Evolutionary conservation across 2,329 filamentous ascomycete species (phyloP), one percentile per base, ranked within the genome.

Genomic region (Cytospora piceae): DNA sequence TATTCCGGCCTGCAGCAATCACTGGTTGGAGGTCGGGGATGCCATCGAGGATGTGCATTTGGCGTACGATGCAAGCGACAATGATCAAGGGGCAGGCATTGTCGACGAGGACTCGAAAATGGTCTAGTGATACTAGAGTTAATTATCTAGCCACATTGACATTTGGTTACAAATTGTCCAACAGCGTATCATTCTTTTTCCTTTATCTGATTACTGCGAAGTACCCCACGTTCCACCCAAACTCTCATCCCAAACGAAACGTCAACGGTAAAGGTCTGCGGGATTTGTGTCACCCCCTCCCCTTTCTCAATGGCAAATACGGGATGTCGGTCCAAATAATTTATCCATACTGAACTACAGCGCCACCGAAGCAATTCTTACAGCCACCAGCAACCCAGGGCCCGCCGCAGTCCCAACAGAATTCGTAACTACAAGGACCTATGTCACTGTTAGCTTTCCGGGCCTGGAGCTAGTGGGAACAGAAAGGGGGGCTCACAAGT

Each of bases 11-110:
- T 89, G 85, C 5, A 94, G 91, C 73, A 84, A 89, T 14, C 80
- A 75, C 9, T 97, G 93, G 93, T 85, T 91, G 77, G 92, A 96
- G 76, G 85, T 94, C 22, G 88, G 87, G 4, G 85, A 87, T 29
- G 83, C 87, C 70, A 82, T 89, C 61, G 82, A 85, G 3, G 83
- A 87, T 58, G 69, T 85, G 20, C 76, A 76, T 9, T 74, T 85
- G 11, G 80, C 80, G 2, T 85, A 86, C 61, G 76, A 81, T 42
- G 71, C 73, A 20, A 68, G 67, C 24, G 61, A 60, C 4, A 24
- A 12, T 20, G 67, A 64, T 9, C 52, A 64, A 6, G 60, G 54
- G 14, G 14, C 29, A 9, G 61, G 49, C 11, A 60, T 57, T 34
- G 37, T 34, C n/a, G 58, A 60, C 22, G 31, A 46, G 22, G 67